Percentiles rank a stretch among this genome's conserved stretches.
Evolutionary conservation across 805 yeast species (phyloP).

Genomic region (Starmerella vitae): DNA sequence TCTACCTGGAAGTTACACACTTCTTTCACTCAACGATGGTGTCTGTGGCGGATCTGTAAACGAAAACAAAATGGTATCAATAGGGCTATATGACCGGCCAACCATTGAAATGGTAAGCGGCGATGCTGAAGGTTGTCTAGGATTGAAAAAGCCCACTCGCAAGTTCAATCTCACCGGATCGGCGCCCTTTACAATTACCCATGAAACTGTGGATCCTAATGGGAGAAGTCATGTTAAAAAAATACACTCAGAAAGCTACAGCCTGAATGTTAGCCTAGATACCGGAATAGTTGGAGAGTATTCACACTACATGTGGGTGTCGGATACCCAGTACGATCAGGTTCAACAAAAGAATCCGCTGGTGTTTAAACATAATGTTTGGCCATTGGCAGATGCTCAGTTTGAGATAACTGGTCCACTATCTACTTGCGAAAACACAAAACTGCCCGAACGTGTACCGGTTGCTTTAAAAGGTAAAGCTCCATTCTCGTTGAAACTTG

Average conservation of each 20-base stretch:
- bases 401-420: slow-evolving; percentile 1
- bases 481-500: slow-evolving; percentile 10
- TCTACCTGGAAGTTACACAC: slow-evolving; percentile 37
- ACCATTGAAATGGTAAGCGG: slow-evolving; percentile 30
- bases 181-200: slow-evolving; percentile 21
- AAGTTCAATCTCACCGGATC: slow-evolving; percentile 14
- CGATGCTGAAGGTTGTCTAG: slow-evolving; percentile 9
- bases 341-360: slow-evolving; percentile 8
- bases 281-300: slow-evolving; percentile 12
- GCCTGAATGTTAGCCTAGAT: neutral
- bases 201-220: slow-evolving; percentile 17
- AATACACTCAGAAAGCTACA: neutral
- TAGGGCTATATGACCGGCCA: slow-evolving; percentile 38
- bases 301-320: slow-evolving; percentile 17
- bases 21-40: slow-evolving; percentile 37
- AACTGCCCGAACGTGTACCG: slow-evolving; percentile 2
- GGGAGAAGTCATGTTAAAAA: slow-evolving; percentile 6
- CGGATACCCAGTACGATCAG: slow-evolving; percentile 18
- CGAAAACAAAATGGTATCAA: slow-evolving; percentile 27
- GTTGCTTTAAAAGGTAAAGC: slow-evolving; percentile 12
- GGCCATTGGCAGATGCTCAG: slow-evolving; percentile 8
- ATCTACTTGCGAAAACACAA: slow-evolving; percentile 4
- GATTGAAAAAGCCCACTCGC: neutral
- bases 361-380: slow-evolving; percentile 10
- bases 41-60: slow-evolving; percentile 38